Evolutionary conservation across 352 stramenopile genomes (phyloP), one percentile per base, ranked within the genome.

Genomic region (Globisporangium orthogonon): DNA sequence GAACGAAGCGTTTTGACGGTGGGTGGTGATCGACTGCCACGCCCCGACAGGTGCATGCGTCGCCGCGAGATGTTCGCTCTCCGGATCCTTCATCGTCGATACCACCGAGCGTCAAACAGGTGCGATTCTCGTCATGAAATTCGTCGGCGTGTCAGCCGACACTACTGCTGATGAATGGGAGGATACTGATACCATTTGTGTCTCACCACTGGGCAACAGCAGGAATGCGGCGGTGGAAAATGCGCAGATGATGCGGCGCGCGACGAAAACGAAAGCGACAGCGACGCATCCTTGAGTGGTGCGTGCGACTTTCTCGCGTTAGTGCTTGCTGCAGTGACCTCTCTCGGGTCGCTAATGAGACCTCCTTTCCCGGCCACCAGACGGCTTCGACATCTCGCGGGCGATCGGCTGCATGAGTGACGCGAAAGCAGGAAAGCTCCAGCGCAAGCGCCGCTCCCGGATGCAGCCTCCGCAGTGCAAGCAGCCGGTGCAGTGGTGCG

Each of bases 381-480:
- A 53, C 39, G 57, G 57, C 11, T 63, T 58, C 10, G 57, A 57
- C 30, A 57, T 58, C 50, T n/a, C 50, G 14, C 23, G 17, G 43
- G 23, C 14, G 35, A 15, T 47, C 17, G 31, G 14, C 13, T 29
- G 28, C 11, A 41, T 31, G n/a, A 7, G 10, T 35, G 11, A 56
- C 4, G 46, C 7, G 7, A n/a, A 46, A n/a, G 4, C 48, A 37
- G 29, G 43, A 31, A 39, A 44, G 9, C 50, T 14, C 6, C 49
- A 45, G 39, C 30, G 23, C 31, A n/a, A 14, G 9, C 9, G 9
- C 10, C 28, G 29, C 30, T 14, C 33, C 7, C 6, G 7, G 0
- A 11, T 41, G 10, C 50, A 11, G 5, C 48, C 17, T 17, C 31
- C 17, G 48, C 48, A 29, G 7, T 9, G 11, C 30, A 52, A 23